Evolutionary conservation across 495 filamentous ascomycete species (phyloP), one percentile per base, ranked within the genome.

Genomic region (Aspergillus egyptiacus): DNA sequence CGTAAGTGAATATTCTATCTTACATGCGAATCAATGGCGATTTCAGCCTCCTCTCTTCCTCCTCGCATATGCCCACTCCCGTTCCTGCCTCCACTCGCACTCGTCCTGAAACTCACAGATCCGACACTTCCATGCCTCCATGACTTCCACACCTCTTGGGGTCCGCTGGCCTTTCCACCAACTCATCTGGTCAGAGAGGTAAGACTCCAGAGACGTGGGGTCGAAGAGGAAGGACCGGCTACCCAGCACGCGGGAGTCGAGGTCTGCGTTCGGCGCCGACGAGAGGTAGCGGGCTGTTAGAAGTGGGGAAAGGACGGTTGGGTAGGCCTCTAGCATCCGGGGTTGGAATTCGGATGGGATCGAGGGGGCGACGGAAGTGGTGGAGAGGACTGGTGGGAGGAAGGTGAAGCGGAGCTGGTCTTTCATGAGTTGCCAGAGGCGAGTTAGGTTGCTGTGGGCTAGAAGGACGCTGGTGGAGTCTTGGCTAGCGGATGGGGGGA

Each of bases 111-210:
- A 85, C 41, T 83, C 79, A 45, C 81, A 85, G 19, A 71, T 66
- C 10, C 77, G 70, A 61, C 93, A 98, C 66, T 98, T 98, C 74
- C 83, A 95, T 0, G 87, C 87, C 50, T 97, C 94, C 64, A 90
- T 83, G 10, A 94, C 74, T n/a, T 75, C 68, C 6, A 97, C 94
- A 8, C 93, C 93, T n/a, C 76, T 70, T 0, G 90, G 80, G 47
- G 74, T 69, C 14, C 91, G 65, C 60, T 89, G 75, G 3, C 94
- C 93, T 33, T 75, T 79, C 93, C 93, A 97, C 89, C 88, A 97
- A 20, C 71, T 61, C 76, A 97, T 77, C 59, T 85, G 82, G 18
- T 82, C 72, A 3, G 64, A 59, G 2, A 95, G 53, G 60, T 95
- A 93, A 1, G 58, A 57, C 23, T 80, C 73, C 43, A 96, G 64